phyloP scores from a whole-genome alignment of 805 yeast genomes.

The Kodamaea sagamina region DNA sequence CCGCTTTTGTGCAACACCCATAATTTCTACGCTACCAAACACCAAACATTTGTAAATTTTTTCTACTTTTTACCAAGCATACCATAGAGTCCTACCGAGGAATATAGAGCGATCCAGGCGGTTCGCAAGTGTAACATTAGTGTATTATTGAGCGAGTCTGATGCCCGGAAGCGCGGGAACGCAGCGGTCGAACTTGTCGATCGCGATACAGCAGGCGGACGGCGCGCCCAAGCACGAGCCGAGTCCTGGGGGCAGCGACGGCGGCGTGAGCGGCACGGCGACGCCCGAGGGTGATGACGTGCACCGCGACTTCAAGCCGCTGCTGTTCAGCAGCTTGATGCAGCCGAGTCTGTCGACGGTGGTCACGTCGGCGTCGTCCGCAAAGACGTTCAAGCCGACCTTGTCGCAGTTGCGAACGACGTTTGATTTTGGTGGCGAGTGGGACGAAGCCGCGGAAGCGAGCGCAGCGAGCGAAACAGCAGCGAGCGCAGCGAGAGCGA shows the following conservation, averaged over 20 bases:
- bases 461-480: too few relatives aligned
- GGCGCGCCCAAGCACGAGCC: neutral
- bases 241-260: constrained; percentile 24
- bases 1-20: too few relatives aligned
- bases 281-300: constrained; percentile 19
- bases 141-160: constrained; percentile 2
- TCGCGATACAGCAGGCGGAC: constrained; percentile 47
- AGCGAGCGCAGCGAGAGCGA: neutral
- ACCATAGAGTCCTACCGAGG: neutral
- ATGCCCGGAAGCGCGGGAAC: constrained; percentile 30
- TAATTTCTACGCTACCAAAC: too few relatives aligned
- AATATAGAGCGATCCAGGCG: constrained; percentile 1
- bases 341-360: constrained; percentile 33
- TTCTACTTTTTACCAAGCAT: too few relatives aligned
- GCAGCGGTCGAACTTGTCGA: constrained; percentile 42
- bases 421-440: constrained; percentile 23
- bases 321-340: constrained; percentile 19
- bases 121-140: constrained; percentile 3
- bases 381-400: constrained; percentile 37
- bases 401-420: constrained; percentile 40
- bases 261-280: constrained; percentile 23
- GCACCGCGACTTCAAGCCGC: constrained; percentile 17
- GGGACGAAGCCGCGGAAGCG: too few relatives aligned
- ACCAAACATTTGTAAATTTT: too few relatives aligned
- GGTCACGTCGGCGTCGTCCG: constrained; percentile 34